Evolutionary conservation across 2,329 filamentous ascomycete genomes (phyloP).

Genomic region (Penicillium decumbens): DNA sequence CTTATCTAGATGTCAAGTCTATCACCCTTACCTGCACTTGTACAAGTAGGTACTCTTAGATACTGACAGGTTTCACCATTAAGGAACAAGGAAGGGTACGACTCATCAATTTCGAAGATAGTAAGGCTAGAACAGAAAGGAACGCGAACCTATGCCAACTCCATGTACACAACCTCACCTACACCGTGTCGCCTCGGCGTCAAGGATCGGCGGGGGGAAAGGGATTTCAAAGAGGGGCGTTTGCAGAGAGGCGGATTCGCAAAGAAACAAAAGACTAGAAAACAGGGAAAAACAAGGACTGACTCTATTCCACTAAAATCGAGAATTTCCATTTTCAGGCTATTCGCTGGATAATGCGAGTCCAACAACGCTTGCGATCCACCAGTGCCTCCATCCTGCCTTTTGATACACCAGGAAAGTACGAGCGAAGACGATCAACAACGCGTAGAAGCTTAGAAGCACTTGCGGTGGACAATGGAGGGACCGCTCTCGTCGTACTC

Average conservation of each 20-base stretch:
- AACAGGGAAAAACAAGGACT: slow-evolving; percentile 22
- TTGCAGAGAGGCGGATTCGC: background rate
- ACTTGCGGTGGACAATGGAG: slow-evolving; percentile 99
- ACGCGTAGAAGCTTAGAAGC: slow-evolving; percentile 71
- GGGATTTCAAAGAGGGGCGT: background rate
- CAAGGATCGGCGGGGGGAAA: background rate
- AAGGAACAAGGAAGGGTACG: background rate
- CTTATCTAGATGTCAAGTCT: background rate
- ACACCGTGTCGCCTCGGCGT: slow-evolving; percentile 9
- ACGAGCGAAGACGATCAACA: slow-evolving; percentile 37
- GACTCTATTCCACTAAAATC: slow-evolving; percentile 42
- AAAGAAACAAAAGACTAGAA: slow-evolving; percentile 13
- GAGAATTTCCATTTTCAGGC: slow-evolving; percentile 39
- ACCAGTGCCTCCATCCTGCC: slow-evolving; percentile 36
- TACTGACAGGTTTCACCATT: too few species aligned
- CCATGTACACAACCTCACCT: slow-evolving; percentile 19
- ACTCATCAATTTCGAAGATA: slow-evolving; percentile 18
- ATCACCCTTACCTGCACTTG: background rate
- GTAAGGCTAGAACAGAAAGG: slow-evolving; percentile 21
- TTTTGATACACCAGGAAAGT: slow-evolving; percentile 43
- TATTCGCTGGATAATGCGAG: slow-evolving; percentile 39
- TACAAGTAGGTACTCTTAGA: too few species aligned
- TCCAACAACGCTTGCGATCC: slow-evolving; percentile 37
- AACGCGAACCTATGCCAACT: slow-evolving; percentile 20
- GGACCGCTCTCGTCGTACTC: slow-evolving; percentile 99